A percentile compares a stretch with the other conserved stretches of the same genome.
These are phyloP conservation scores for Nicotiana tomentosiformis DNA, from an alignment of 257 asterid species.

Conservation along the genomic window DNA sequence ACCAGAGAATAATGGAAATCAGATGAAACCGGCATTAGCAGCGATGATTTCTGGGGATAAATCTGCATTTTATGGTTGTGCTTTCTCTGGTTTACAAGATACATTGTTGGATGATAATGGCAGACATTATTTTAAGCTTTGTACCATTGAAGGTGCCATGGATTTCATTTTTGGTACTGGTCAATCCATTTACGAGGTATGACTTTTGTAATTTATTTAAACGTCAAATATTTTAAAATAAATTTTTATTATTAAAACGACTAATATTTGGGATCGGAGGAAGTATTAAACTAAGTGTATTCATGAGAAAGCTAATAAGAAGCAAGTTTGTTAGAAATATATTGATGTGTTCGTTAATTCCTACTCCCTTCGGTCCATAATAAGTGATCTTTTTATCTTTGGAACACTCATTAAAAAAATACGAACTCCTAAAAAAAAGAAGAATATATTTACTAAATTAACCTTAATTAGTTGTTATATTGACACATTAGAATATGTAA, in stretches of 20 bases:
- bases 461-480: no score
- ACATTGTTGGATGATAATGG: conserved; percentile 45
- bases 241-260: neutral
- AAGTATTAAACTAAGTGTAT: no score
- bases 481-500: no score
- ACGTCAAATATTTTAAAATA: neutral
- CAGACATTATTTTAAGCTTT: conserved; percentile 40
- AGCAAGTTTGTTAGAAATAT: neutral
- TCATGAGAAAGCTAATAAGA: no score
- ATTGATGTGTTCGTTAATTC: neutral
- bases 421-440: no score
- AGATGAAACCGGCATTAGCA: conserved; percentile 31
- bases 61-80: conserved; percentile 32
- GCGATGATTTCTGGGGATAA: conserved; percentile 42
- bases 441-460: no score
- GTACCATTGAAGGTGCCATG: conserved; percentile 42
- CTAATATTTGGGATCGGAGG: neutral
- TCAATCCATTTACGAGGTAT: conserved; percentile 51
- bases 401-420: no score
- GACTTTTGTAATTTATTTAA: neutral
- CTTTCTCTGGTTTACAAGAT: conserved; percentile 44
- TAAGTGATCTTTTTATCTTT: no score
- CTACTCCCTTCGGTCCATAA: neutral
- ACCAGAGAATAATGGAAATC: neutral
- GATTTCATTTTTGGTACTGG: conserved; percentile 55